Conservation (phyloP, 345 rosid species). For the Brassica carinata region DNA sequence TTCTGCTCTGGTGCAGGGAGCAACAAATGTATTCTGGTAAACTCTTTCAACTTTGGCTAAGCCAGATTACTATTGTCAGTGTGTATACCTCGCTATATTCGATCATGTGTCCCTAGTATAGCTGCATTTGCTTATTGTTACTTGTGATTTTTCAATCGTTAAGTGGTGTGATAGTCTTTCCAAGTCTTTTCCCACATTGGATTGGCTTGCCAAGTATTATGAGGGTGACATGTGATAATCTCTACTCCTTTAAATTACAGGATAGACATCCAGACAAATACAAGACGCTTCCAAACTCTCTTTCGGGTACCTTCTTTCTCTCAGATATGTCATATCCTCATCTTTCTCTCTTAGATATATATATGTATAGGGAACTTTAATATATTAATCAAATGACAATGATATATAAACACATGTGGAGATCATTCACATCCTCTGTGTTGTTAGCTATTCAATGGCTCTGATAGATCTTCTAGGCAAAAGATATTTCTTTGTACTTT, state of each 20-base stretch:
- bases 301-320: constrained; percentile 56
- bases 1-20: constrained; percentile 97
- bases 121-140: background rate
- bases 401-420: background rate
- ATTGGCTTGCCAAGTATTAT: constrained; percentile 7
- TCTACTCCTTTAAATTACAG: constrained; percentile 44
- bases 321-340: background rate
- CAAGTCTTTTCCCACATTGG: background rate
- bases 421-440: background rate
- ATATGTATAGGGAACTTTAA: background rate
- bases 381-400: background rate
- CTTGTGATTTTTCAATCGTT: background rate
- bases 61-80: background rate
- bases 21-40: constrained; percentile 97
- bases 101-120: background rate
- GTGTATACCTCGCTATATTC: background rate
- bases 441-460: constrained; percentile 3
- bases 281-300: constrained; percentile 77
- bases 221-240: background rate
- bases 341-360: constrained; percentile 15
- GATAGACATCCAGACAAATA: constrained; percentile 94
- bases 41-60: background rate
- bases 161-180: constrained; percentile 3
- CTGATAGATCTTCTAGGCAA: constrained; percentile 12
- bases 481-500: background rate